Percentiles rank a stretch among this genome's conserved stretches.
Conservation (phyloP, 2,329 filamentous ascomycete species). For the Alternaria alternata region DNA sequence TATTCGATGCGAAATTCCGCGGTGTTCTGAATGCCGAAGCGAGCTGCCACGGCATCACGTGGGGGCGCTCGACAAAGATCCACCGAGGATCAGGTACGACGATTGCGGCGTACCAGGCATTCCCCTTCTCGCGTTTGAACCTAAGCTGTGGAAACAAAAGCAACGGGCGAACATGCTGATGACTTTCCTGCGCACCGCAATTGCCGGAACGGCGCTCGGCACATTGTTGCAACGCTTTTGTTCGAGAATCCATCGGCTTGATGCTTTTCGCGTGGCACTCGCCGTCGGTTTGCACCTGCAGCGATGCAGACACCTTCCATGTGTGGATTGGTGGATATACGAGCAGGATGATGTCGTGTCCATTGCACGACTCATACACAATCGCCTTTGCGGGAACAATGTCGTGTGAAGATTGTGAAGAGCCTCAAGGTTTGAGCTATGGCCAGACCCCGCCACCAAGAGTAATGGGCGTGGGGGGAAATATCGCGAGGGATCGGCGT, state of each 20-base stretch:
- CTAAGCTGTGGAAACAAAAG: constrained; percentile 37
- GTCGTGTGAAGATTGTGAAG: constrained; percentile 18
- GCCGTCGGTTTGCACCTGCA: constrained; percentile 3
- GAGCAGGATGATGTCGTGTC: constrained; percentile 3
- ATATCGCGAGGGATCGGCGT: constrained; percentile 17
- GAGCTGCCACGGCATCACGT: constrained; percentile 34
- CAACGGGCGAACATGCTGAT: constrained; percentile 32
- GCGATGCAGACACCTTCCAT: constrained; percentile 5
- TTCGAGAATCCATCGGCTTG: constrained; percentile 1
- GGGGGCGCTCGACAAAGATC: constrained; percentile 34
- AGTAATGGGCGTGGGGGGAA: constrained; percentile 36
- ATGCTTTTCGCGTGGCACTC: neutral
- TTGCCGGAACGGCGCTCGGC: constrained; percentile 33
- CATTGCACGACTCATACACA: constrained; percentile 5
- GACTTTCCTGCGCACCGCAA: constrained; percentile 27
- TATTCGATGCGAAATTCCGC: neutral
- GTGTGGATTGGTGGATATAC: neutral
- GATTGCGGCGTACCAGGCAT: constrained; percentile 31
- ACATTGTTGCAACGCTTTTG: constrained; percentile 15
- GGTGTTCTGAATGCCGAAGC: constrained; percentile 19
- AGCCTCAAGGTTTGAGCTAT: constrained; percentile 29
- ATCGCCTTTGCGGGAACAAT: constrained; percentile 4
- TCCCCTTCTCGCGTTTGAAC: constrained; percentile 21
- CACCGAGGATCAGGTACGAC: constrained; percentile 44
- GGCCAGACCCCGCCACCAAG: constrained; percentile 28